Evolutionary conservation across 2,329 filamentous ascomycete genomes (phyloP).

Genomic region (Tolypocladium tundrense): DNA sequence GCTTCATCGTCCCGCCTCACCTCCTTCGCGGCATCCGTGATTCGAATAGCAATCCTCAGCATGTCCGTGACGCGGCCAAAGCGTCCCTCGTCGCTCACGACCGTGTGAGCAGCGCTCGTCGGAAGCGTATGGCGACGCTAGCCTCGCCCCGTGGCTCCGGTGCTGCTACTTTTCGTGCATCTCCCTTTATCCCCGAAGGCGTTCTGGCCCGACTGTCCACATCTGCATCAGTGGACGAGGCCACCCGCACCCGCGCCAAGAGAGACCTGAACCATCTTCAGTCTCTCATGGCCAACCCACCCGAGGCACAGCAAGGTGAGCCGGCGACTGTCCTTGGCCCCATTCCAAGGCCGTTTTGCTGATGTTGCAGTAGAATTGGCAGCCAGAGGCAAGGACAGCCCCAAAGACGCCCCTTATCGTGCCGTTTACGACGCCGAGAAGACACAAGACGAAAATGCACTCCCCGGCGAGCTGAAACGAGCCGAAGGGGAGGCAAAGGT

Average conservation of each 20-base stretch:
- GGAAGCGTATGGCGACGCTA: constrained; percentile 23
- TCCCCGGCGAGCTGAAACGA: constrained; percentile 33
- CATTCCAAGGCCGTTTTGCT: background rate
- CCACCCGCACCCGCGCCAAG: constrained; percentile 24
- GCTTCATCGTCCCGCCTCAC: constrained; percentile 35
- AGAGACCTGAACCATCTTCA: constrained; percentile 28
- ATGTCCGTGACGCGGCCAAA: constrained; percentile 24
- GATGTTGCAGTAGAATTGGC: constrained; percentile 9
- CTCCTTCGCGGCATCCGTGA: constrained; percentile 32
- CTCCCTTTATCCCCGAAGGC: constrained; percentile 27
- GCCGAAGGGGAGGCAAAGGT: constrained; percentile 29
- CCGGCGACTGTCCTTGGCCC: constrained; percentile 5
- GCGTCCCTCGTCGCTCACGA: constrained; percentile 23
- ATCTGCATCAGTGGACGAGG: constrained; percentile 26
- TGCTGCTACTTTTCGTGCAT: background rate
- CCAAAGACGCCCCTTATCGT: constrained; percentile 23
- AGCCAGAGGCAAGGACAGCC: background rate
- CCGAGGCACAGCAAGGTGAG: constrained; percentile 12
- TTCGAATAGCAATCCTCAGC: constrained; percentile 23
- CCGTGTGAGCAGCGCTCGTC: constrained; percentile 17
- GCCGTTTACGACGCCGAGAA: constrained; percentile 34
- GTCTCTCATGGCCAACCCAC: constrained; percentile 13
- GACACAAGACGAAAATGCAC: constrained; percentile 19
- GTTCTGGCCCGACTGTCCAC: constrained; percentile 28
- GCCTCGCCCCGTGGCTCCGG: constrained; percentile 17